These are phyloP conservation scores for Botrytis cinerea DNA, from an alignment of 2,329 filamentous ascomycete genomes.

Conservation along the genomic window DNA sequence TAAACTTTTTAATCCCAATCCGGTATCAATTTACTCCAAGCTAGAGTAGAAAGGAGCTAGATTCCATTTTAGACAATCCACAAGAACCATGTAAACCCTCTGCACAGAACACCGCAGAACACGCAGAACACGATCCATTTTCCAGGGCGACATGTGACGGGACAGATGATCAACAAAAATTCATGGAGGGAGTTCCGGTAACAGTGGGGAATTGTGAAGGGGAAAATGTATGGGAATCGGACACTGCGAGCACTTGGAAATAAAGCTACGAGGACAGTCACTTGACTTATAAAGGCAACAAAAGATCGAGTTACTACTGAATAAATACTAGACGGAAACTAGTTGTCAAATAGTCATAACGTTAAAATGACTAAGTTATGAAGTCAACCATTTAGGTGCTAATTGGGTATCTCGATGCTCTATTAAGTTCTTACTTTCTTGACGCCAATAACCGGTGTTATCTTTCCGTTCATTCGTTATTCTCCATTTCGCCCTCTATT, in stretches of 20 bases:
- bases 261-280: too few relatives aligned
- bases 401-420: not conserved
- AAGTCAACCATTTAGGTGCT: not conserved
- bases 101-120: constrained; percentile 1
- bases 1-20: not conserved
- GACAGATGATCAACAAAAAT: constrained; percentile 3
- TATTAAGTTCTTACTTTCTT: not conserved
- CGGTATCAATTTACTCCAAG: not conserved
- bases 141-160: constrained; percentile 18
- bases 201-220: not conserved
- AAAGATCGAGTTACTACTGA: not conserved
- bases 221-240: not conserved
- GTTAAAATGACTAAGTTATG: not conserved
- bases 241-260: not conserved
- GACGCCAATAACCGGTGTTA: not conserved
- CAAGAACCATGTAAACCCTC: not conserved
- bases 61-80: not conserved
- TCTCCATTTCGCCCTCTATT: not conserved
- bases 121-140: constrained; percentile 8
- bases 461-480: not conserved
- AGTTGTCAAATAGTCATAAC: not conserved
- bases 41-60: not conserved
- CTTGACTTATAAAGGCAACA: not conserved
- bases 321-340: not conserved
- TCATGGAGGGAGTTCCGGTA: constrained; percentile 2